Evolutionary conservation across 139 green algal species (phyloP).

Genomic region (Eudorina sp.): DNA sequence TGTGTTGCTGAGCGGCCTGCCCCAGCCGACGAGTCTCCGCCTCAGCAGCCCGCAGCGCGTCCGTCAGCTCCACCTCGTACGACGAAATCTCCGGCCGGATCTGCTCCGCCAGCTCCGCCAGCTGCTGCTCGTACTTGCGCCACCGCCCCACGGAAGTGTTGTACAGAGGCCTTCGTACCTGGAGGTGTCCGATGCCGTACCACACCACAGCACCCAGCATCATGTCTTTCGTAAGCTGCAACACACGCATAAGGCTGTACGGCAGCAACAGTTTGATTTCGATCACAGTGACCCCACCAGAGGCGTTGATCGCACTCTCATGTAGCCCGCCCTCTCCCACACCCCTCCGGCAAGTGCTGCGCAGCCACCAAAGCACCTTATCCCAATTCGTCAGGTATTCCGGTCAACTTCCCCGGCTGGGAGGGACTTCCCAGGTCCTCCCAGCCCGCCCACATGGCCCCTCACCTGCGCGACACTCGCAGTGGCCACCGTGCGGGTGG

Average conservation of each 20-base stretch:
- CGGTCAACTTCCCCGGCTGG: too few species aligned
- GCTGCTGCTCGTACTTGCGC: slow-evolving; percentile 64
- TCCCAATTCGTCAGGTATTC: neutral
- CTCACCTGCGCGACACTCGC: slow-evolving; percentile 79
- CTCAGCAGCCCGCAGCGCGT: slow-evolving; percentile 24
- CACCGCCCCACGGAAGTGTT: slow-evolving; percentile 65
- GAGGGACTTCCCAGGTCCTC: too few species aligned
- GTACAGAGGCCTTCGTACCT: slow-evolving; percentile 84
- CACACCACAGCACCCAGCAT: too few species aligned
- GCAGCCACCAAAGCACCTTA: neutral
- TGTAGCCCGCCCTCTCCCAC: neutral
- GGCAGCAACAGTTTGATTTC: neutral
- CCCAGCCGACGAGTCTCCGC: slow-evolving; percentile 8
- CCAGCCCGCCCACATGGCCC: neutral
- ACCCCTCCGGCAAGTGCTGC: neutral
- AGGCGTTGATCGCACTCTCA: neutral
- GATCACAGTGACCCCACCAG: neutral
- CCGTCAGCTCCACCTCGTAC: slow-evolving; percentile 53
- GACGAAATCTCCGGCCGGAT: slow-evolving; percentile 41
- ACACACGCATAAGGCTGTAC: neutral
- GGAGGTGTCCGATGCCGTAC: too few species aligned
- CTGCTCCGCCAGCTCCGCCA: slow-evolving; percentile 55
- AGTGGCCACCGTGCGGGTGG: slow-evolving; percentile 69
- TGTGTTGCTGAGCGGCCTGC: too few species aligned
- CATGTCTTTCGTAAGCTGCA: too few species aligned